Conservation (phyloP, 495 filamentous ascomycete species). For the Sabuloglossum arenarium region DNA sequence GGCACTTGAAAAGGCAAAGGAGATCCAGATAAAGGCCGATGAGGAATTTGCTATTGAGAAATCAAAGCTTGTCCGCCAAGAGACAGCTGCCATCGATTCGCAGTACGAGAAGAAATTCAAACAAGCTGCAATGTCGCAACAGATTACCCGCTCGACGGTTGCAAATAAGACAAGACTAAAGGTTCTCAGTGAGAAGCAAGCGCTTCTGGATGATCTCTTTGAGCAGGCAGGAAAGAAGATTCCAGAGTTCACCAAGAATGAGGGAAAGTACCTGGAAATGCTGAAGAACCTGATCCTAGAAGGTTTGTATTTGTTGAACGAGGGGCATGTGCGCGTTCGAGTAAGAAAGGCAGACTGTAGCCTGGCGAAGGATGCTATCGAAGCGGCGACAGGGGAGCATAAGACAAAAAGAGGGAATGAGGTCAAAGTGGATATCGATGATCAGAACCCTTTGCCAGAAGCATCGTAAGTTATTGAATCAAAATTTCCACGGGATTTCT, state of each 20-base stretch:
- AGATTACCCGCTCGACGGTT: conserved; percentile 85
- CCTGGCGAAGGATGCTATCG: conserved; percentile 50
- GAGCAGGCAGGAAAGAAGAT: conserved; percentile 52
- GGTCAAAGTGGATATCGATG: conserved; percentile 49
- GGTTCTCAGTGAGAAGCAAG: conserved; percentile 68
- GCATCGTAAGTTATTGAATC: conserved; percentile 47
- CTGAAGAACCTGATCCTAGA: conserved; percentile 71
- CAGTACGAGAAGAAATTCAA: conserved; percentile 96
- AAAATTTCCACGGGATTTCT: background rate
- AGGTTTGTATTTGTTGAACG: conserved; percentile 70
- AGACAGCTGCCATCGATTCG: conserved; percentile 78
- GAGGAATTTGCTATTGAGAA: conserved; percentile 98
- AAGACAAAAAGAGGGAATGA: conserved; percentile 47
- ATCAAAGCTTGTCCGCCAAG: conserved; percentile 88
- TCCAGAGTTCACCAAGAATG: conserved; percentile 35
- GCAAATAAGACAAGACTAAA: conserved; percentile 86
- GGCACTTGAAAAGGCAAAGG: conserved; percentile 84
- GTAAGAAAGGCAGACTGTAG: conserved; percentile 62
- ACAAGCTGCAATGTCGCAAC: conserved; percentile 87
- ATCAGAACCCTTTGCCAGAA: conserved; percentile 58
- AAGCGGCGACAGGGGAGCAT: conserved; percentile 55
- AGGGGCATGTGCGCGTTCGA: conserved; percentile 50
- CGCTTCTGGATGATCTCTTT: conserved; percentile 83
- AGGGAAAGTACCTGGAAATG: conserved; percentile 47
- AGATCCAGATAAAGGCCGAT: conserved; percentile 94